Percentiles rank a stretch among this genome's conserved stretches.
phyloP scores from a whole-genome alignment of 768 basidiomycete genomes.

The Kondoa malvinella region DNA sequence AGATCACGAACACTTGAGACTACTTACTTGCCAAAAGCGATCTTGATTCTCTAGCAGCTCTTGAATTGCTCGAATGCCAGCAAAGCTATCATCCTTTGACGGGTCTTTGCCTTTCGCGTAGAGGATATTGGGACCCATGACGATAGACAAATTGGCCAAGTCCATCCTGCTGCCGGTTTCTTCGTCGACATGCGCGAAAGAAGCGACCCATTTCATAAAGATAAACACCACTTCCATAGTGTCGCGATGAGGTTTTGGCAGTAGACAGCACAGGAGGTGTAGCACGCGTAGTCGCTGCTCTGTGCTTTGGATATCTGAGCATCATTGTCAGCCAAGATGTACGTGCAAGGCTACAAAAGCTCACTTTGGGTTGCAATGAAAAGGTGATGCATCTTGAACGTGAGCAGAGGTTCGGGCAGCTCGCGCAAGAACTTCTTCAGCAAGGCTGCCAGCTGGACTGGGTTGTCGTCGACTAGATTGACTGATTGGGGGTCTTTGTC shows the following conservation, averaged over 20 bases:
- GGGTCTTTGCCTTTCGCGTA: constrained; percentile 61
- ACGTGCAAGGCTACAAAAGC: constrained; percentile 30
- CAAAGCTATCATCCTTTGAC: constrained; percentile 81
- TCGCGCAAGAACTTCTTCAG: constrained; percentile 95
- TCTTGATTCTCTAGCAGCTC: constrained; percentile 81
- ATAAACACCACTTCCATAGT: constrained; percentile 96
- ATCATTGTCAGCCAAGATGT: not conserved
- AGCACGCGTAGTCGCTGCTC: constrained; percentile 65
- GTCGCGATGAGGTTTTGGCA: constrained; percentile 88
- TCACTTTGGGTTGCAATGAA: constrained; percentile 73
- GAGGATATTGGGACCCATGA: constrained; percentile 94
- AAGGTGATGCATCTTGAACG: constrained; percentile 76
- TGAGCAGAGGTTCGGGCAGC: constrained; percentile 87
- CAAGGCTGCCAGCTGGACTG: constrained; percentile 87
- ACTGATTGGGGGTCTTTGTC: constrained; percentile 87
- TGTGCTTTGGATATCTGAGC: constrained; percentile 50
- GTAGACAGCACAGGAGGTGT: constrained; percentile 64
- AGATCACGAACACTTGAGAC: not conserved
- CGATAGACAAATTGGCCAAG: constrained; percentile 80
- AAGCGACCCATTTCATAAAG: constrained; percentile 98
- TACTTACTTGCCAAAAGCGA: constrained; percentile 59
- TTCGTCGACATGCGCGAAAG: constrained; percentile 93
- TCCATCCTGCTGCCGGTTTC: constrained; percentile 99
- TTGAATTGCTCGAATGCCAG: constrained; percentile 68
- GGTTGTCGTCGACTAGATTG: constrained; percentile 82